A percentile compares a stretch with the other conserved stretches of the same genome.
phyloP scores from a whole-genome alignment of 2,329 filamentous ascomycete genomes.

The Cercospora brassicicola region DNA sequence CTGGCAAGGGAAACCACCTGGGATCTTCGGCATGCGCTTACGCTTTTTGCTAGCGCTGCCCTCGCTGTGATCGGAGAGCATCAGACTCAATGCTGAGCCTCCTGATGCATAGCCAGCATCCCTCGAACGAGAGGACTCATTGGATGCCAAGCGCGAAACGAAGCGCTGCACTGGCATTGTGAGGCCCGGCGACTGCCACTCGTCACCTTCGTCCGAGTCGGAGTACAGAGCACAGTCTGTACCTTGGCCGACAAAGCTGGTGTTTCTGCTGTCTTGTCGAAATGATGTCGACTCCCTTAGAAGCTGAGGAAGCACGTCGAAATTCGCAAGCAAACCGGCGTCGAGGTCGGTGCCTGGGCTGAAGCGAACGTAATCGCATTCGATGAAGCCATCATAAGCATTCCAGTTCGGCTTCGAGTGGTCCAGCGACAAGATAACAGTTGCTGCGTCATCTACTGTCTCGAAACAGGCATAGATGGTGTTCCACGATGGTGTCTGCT shows the following conservation, averaged over 20 bases:
- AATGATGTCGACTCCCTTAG: background rate
- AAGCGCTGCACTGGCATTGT: constrained; percentile 10
- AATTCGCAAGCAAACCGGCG: constrained; percentile 1
- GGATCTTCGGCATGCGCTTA: constrained; percentile 21
- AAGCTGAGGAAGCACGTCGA: constrained; percentile 18
- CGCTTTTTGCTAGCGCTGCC: constrained; percentile 19
- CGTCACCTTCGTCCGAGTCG: constrained; percentile 2
- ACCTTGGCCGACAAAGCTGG: background rate
- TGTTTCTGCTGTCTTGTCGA: constrained; percentile 1
- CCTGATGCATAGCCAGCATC: constrained; percentile 19
- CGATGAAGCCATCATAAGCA: constrained; percentile 6
- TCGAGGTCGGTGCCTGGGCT: constrained; percentile 14
- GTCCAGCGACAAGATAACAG: constrained; percentile 17
- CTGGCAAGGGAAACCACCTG: constrained; percentile 16
- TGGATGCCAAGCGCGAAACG: background rate
- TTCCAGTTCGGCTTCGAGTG: constrained; percentile 22
- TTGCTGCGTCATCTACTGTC: constrained; percentile 15
- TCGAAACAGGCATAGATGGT: constrained; percentile 21
- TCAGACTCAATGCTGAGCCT: constrained; percentile 12
- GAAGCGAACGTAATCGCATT: constrained; percentile 22
- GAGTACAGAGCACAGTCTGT: constrained; percentile 9
- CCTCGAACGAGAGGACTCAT: constrained; percentile 14
- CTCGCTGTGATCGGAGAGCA: constrained; percentile 18
- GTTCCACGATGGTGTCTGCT: background rate
- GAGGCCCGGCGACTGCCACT: background rate